Evolutionary conservation across 768 basidiomycete species (phyloP).

Genomic region (Serendipita sp.): DNA sequence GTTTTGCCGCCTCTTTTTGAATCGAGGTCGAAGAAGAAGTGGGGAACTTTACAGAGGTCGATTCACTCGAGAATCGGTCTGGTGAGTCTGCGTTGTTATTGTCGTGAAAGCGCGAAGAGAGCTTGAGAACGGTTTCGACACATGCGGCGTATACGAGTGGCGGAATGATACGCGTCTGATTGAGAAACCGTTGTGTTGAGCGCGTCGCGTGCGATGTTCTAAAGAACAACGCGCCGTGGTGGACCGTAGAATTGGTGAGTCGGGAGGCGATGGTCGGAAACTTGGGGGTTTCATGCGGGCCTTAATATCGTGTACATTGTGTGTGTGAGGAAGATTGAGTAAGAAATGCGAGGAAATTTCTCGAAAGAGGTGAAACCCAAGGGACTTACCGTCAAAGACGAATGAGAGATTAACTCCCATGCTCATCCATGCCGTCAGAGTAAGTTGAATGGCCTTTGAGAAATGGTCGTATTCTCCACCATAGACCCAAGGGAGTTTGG

Average conservation of each 20-base stretch:
- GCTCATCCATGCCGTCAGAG: conserved; percentile 51
- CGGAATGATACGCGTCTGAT: conserved; percentile 60
- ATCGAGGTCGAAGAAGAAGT: conserved; percentile 72
- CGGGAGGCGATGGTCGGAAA: conserved; percentile 51
- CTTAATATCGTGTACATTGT: too few relatives aligned
- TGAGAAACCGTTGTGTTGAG: conserved; percentile 46
- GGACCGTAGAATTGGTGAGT: conserved; percentile 38
- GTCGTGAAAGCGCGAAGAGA: not conserved
- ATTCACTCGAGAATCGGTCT: conserved; percentile 3
- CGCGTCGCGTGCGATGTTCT: conserved; percentile 57
- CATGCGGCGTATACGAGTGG: conserved; percentile 47
- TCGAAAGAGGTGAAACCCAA: too few relatives aligned
- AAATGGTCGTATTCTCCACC: conserved; percentile 65
- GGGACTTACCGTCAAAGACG: conserved; percentile 72
- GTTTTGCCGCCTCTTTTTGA: conserved; percentile 25
- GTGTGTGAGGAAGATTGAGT: too few relatives aligned
- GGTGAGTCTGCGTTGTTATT: not conserved
- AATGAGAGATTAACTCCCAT: conserved; percentile 52
- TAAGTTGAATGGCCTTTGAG: conserved; percentile 28
- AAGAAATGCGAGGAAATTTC: not conserved
- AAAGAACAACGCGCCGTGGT: conserved; percentile 60
- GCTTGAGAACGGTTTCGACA: conserved; percentile 32
- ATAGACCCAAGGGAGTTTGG: conserved; percentile 66
- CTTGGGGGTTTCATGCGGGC: conserved; percentile 56
- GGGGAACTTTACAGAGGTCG: conserved; percentile 35